phyloP scores from a whole-genome alignment of 768 basidiomycete species.

The Naganishia vaughanmartiniae region DNA sequence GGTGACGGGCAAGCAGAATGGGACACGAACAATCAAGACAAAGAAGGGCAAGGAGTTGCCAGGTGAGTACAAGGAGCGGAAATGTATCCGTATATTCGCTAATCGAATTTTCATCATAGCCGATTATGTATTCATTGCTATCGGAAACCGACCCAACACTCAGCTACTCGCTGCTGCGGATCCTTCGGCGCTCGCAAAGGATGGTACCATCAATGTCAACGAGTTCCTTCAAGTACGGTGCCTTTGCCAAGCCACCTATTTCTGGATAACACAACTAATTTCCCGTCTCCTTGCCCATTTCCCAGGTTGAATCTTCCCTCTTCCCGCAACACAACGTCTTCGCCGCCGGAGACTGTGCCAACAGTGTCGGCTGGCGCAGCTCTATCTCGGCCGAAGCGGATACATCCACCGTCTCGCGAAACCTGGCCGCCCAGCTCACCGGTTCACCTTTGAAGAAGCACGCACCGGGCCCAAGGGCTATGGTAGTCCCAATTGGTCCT shows the following conservation, averaged over 20 bases:
- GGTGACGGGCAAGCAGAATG: slow-evolving; percentile 35
- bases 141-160: slow-evolving; percentile 43
- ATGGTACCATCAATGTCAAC: slow-evolving; percentile 41
- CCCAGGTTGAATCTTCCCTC: slow-evolving; percentile 35
- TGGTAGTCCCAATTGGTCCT: slow-evolving; percentile 28
- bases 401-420: slow-evolving; percentile 33
- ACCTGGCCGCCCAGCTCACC: slow-evolving; percentile 47
- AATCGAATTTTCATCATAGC: slow-evolving; percentile 20
- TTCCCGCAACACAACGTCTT: slow-evolving; percentile 38
- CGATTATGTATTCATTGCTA: slow-evolving; percentile 45
- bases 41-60: slow-evolving; percentile 39
- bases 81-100: not conserved
- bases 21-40: slow-evolving; percentile 34
- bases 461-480: slow-evolving; percentile 23
- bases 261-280: not conserved
- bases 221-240: slow-evolving; percentile 36
- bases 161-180: slow-evolving; percentile 38
- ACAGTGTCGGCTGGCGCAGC: slow-evolving; percentile 44
- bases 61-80: slow-evolving; percentile 19
- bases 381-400: slow-evolving; percentile 34
- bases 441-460: slow-evolving; percentile 26
- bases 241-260: not conserved
- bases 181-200: slow-evolving; percentile 34
- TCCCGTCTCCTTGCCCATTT: not conserved
- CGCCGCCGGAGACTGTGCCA: slow-evolving; percentile 45